phyloP scores from a whole-genome alignment of 768 basidiomycete species.

The Clitopilus hobsonii region DNA sequence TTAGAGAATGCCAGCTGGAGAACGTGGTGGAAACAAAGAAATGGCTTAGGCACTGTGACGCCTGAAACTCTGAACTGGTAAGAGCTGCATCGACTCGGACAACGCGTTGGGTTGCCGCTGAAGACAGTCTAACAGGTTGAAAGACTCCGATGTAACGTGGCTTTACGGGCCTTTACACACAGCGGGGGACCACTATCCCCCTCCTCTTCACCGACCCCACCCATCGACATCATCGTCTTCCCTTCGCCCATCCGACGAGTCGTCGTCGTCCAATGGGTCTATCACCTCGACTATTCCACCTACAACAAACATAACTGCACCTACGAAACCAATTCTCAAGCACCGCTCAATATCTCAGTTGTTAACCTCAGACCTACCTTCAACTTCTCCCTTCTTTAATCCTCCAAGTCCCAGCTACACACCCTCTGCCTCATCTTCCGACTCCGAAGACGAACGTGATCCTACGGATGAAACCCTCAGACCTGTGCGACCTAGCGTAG shows the following conservation, averaged over 20 bases:
- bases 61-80: slow-evolving; percentile 99
- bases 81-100: slow-evolving; percentile 20
- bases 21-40: slow-evolving; percentile 99
- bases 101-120: slow-evolving; percentile 5
- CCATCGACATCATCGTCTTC: not conserved
- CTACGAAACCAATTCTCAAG: slow-evolving; percentile 85
- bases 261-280: not conserved
- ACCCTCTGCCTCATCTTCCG: slow-evolving; percentile 4
- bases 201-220: slow-evolving; percentile 38
- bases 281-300: not conserved
- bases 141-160: slow-evolving; percentile 99
- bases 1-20: slow-evolving; percentile 99
- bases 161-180: slow-evolving; percentile 96
- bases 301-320: slow-evolving; percentile 14
- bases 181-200: slow-evolving; percentile 78
- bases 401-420: slow-evolving; percentile 54
- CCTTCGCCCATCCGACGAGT: not conserved
- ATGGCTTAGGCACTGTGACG: slow-evolving; percentile 89
- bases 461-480: not conserved
- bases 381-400: slow-evolving; percentile 55
- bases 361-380: slow-evolving; percentile 67
- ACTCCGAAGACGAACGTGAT: not conserved
- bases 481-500: not conserved
- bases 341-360: slow-evolving; percentile 90
- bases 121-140: slow-evolving; percentile 63